Conservation (phyloP, 2,329 filamentous ascomycete genomes). For the Sporothrix pseudoabietina region DNA sequence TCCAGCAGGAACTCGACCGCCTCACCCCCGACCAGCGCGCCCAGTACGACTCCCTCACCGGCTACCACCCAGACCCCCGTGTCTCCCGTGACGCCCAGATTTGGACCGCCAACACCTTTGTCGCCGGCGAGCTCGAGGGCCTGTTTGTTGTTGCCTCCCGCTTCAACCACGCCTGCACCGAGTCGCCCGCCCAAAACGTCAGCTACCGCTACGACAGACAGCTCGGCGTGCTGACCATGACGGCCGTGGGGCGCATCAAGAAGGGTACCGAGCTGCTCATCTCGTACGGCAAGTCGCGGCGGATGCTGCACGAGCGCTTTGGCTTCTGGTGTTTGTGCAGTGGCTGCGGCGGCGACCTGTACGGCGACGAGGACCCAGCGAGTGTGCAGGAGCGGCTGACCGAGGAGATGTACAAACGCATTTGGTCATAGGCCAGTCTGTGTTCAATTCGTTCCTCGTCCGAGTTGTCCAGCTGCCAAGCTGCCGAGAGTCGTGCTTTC, state of each 20-base stretch:
- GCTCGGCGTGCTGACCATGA: slow-evolving; percentile 46
- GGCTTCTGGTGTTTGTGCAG: slow-evolving; percentile 37
- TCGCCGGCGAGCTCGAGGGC: slow-evolving; percentile 31
- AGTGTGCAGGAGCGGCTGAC: slow-evolving; percentile 23
- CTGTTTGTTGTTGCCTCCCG: slow-evolving; percentile 49
- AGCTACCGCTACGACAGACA: slow-evolving; percentile 47
- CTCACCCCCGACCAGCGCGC: slow-evolving; percentile 41
- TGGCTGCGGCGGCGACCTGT: slow-evolving; percentile 30
- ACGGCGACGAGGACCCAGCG: not conserved
- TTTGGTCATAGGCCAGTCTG: slow-evolving; percentile 19
- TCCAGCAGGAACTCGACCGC: slow-evolving; percentile 44
- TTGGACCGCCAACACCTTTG: slow-evolving; percentile 39
- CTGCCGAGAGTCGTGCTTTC: too few species aligned
- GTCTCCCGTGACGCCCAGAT: slow-evolving; percentile 35
- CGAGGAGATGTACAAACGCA: slow-evolving; percentile 19
- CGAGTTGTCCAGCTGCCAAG: not conserved
- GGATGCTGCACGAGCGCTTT: slow-evolving; percentile 33
- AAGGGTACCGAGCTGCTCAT: slow-evolving; percentile 36
- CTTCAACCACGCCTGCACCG: slow-evolving; percentile 61
- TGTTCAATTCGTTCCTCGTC: not conserved
- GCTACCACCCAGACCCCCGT: slow-evolving; percentile 33
- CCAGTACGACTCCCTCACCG: slow-evolving; percentile 46
- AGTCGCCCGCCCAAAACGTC: slow-evolving; percentile 45
- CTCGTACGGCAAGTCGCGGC: slow-evolving; percentile 36
- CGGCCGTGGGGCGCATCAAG: slow-evolving; percentile 36